Evolutionary conservation across 768 basidiomycete species (phyloP).

Genomic region (Boletus insuetus): DNA sequence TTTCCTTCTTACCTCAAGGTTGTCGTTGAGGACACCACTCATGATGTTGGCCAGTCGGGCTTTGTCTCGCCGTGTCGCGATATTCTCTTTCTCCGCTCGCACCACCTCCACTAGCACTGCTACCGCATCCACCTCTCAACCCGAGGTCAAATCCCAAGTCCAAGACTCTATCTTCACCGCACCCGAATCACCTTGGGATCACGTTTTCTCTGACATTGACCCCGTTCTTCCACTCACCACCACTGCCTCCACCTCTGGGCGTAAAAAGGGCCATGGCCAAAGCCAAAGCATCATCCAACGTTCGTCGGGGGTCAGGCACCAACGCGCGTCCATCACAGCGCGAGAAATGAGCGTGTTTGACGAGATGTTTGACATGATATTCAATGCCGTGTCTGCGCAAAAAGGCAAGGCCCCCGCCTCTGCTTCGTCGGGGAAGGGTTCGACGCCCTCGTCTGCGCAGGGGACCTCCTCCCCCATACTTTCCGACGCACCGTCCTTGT

Average conservation of each 20-base stretch:
- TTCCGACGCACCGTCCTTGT: background rate
- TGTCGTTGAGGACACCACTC: too few species aligned
- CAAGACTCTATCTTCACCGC: constrained; percentile 35
- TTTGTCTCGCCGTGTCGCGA: constrained; percentile 1
- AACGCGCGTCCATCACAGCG: constrained; percentile 63
- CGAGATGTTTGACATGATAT: constrained; percentile 73
- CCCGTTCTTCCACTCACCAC: constrained; percentile 18
- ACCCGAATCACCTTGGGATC: constrained; percentile 46
- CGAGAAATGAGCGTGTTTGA: constrained; percentile 65
- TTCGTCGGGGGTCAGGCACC: constrained; percentile 17
- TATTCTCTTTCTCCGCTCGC: background rate
- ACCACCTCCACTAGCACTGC: background rate
- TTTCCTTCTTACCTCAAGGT: too few species aligned
- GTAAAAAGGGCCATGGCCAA: background rate
- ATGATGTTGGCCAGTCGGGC: constrained; percentile 22
- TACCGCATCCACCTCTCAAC: constrained; percentile 1
- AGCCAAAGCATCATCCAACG: constrained; percentile 4
- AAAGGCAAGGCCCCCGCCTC: background rate
- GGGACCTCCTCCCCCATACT: background rate
- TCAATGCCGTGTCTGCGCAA: constrained; percentile 47
- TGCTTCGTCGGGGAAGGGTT: background rate
- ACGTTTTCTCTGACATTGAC: constrained; percentile 50
- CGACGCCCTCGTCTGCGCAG: constrained; percentile 1
- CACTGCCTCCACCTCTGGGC: background rate
- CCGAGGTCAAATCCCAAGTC: background rate